Percentiles rank a stretch among this genome's conserved stretches.
Conservation (phyloP, 2,329 filamentous ascomycete species). For the Aaosphaeria arxii region DNA sequence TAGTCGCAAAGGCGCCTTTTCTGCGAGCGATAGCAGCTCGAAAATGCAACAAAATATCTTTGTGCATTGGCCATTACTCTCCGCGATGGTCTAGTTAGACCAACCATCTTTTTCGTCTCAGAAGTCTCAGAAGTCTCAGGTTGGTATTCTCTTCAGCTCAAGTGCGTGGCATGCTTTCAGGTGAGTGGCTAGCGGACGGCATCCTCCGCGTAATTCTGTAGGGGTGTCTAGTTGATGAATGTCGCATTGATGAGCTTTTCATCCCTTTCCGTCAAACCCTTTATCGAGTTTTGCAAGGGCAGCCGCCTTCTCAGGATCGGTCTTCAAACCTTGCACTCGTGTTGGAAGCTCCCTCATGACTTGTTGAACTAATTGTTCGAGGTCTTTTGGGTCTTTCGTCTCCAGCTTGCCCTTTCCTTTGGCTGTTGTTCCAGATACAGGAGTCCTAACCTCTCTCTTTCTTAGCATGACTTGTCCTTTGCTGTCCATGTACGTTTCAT, state of each 20-base stretch:
- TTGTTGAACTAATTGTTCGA: constrained; percentile 44
- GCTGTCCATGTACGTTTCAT: constrained; percentile 50
- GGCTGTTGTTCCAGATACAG: constrained; percentile 11
- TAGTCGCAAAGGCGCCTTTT: too few relatives aligned
- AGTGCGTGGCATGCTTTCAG: too few relatives aligned
- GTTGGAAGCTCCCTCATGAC: constrained; percentile 45
- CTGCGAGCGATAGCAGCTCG: too few relatives aligned
- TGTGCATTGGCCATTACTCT: too few relatives aligned
- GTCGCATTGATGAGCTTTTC: not conserved
- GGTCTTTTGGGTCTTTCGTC: constrained; percentile 42
- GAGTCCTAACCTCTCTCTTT: constrained; percentile 34
- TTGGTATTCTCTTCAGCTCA: too few relatives aligned
- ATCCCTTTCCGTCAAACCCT: constrained; percentile 27
- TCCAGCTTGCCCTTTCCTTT: constrained; percentile 28
- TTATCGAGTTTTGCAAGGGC: constrained; percentile 47
- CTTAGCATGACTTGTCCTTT: constrained; percentile 48
- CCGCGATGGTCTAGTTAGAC: too few relatives aligned
- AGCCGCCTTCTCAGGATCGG: constrained; percentile 43
- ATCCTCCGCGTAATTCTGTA: too few relatives aligned
- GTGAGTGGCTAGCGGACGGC: too few relatives aligned
- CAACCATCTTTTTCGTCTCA: too few relatives aligned
- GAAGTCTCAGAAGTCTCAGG: too few relatives aligned
- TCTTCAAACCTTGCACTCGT: constrained; percentile 33
- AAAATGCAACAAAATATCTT: too few relatives aligned
- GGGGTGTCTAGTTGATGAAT: too few relatives aligned